Base-by-base conservation (phyloP, 139 green algal genomes). In the Bryopsis sp. region DNA sequence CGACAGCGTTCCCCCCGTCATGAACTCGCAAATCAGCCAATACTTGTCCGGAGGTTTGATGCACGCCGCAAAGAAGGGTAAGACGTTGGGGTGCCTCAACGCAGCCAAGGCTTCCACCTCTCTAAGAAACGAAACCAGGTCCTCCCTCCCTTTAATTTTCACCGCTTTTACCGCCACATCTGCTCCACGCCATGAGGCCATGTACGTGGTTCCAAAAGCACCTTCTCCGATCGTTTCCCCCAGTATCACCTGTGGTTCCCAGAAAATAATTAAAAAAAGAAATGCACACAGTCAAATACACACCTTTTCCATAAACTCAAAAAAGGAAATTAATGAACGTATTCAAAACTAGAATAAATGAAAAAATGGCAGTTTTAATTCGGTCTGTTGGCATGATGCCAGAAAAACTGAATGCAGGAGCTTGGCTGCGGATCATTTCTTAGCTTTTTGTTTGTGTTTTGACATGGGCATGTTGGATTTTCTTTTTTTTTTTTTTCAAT, bases 11-110 rank as follows among this genome's bases (percentile, higher is more conserved):
- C 88, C 89, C 2, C 85, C 86, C 24, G 82, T 67, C 81, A 91
- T 86, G 73, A 75, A 90, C 79, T 96, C 90, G 19, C 80, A 85
- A 37, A 96, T 37, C 73, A 96, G 76, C 81, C 78, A 89, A 74
- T 80, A 91, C 24, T 74, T 63, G 58, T 82, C 69, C 0, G 84
- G 72, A 1, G 75, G 74, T 54, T 77, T 34, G 50, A 79, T 36
- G 71, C 82, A 68, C 6, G 79, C 74, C 0, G 70, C 79, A 50
- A 88, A 76, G 65, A 93, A 86, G 33, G 81, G 74, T 48, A 92
- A 69, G 54, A 92, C 75, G 70, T 92, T 82, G 24, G 86, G 86
- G 73, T 93, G 88, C 11, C 82, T 77, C 19, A 90, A 24, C 22
- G 48, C 62, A 60, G 72, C 37, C n/a, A 81, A 59, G 28, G 65